These are phyloP conservation scores for Lotmaria passim DNA, from an alignment of 208 protist genomes.

Conservation along the genomic window DNA sequence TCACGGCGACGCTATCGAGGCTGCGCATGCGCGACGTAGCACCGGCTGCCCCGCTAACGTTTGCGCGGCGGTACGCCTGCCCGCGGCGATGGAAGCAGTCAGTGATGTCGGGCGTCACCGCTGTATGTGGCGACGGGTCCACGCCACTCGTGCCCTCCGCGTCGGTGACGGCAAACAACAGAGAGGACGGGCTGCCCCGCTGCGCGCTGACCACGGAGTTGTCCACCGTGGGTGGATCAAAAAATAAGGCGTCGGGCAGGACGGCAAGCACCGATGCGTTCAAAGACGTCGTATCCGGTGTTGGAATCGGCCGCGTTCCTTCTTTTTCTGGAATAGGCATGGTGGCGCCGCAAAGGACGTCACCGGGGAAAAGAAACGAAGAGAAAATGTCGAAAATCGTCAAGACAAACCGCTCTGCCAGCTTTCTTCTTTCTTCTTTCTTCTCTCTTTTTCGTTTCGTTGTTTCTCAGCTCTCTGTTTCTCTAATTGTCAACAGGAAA, in stretches of 20 bases:
- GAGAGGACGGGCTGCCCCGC: background rate
- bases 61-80: conserved; percentile 7
- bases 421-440: too few species aligned
- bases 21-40: conserved; percentile 1
- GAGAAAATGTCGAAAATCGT: background rate
- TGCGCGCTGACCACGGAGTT: background rate
- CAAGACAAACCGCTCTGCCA: too few species aligned
- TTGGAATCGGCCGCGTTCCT: background rate
- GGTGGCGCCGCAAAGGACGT: background rate
- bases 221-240: conserved; percentile 16
- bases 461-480: too few species aligned
- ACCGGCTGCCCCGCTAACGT: background rate
- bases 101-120: background rate
- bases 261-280: background rate
- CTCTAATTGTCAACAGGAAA: too few species aligned
- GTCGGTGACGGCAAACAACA: background rate
- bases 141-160: background rate
- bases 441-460: too few species aligned
- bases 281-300: background rate
- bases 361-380: background rate
- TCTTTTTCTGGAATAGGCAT: conserved; percentile 1
- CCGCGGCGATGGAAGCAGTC: background rate
- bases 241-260: conserved; percentile 7
- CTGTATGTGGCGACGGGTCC: background rate
- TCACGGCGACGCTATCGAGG: conserved; percentile 1